phyloP scores from a whole-genome alignment of 768 basidiomycete species.

The Mycena venus region DNA sequence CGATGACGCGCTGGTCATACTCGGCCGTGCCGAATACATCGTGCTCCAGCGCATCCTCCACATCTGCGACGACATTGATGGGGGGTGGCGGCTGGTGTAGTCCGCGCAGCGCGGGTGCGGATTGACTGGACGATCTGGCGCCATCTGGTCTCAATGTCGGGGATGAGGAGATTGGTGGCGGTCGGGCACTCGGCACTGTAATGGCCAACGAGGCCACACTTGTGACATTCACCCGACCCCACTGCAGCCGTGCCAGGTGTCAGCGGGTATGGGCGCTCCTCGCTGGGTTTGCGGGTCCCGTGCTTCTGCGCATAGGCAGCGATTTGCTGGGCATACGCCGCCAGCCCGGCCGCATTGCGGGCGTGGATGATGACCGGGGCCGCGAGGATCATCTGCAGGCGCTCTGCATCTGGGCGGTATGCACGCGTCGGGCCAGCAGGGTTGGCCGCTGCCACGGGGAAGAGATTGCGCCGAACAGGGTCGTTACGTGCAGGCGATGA shows the following conservation, averaged over 20 bases:
- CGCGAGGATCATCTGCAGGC: background rate
- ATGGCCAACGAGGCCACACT: slow-evolving; percentile 36
- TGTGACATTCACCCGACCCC: slow-evolving; percentile 25
- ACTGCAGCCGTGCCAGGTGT: no score
- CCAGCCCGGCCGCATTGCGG: slow-evolving; percentile 11
- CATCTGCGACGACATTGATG: slow-evolving; percentile 6
- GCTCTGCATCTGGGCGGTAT: background rate
- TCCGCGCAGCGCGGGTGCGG: background rate
- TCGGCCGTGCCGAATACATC: slow-evolving; percentile 19
- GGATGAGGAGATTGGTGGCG: slow-evolving; percentile 8
- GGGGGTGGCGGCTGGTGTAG: background rate
- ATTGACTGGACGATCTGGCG: slow-evolving; percentile 29
- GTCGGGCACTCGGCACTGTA: slow-evolving; percentile 1
- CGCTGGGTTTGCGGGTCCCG: background rate
- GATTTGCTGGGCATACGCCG: slow-evolving; percentile 28
- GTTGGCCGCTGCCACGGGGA: background rate
- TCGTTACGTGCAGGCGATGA: background rate
- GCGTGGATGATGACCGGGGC: slow-evolving; percentile 18
- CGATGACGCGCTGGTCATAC: slow-evolving; percentile 5
- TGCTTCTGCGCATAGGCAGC: slow-evolving; percentile 12
- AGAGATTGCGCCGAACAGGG: background rate
- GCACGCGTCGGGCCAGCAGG: background rate
- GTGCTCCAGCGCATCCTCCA: background rate
- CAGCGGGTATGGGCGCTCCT: no score
- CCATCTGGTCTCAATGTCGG: slow-evolving; percentile 33